phyloP scores from a whole-genome alignment of 441 rosid genomes.

The Populus hybrid region DNA sequence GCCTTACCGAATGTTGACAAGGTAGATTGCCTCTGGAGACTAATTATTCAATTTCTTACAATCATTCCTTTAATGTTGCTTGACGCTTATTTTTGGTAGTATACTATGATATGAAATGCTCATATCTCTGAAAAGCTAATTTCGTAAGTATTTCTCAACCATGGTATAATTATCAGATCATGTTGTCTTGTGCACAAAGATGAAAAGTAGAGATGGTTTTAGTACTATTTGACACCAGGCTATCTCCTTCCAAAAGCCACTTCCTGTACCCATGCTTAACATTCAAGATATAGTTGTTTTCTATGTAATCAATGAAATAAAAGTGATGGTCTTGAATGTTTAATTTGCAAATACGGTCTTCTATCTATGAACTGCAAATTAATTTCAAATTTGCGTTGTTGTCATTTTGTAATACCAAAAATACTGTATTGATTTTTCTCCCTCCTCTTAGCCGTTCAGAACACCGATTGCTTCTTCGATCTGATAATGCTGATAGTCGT shows the following conservation, averaged over 20 bases:
- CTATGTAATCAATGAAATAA: background rate
- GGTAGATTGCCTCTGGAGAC: constrained; percentile 37
- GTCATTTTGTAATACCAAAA: background rate
- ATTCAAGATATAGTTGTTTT: background rate
- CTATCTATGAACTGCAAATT: background rate
- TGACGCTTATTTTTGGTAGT: background rate
- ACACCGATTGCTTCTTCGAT: constrained; percentile 87
- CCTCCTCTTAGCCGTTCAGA: constrained; percentile 76
- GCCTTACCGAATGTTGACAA: constrained; percentile 96
- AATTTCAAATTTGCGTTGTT: background rate
- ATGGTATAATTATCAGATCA: background rate
- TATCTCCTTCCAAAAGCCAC: background rate
- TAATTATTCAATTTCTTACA: background rate
- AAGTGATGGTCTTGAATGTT: background rate
- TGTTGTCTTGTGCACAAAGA: background rate
- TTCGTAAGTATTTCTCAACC: background rate
- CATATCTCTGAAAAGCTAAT: background rate
- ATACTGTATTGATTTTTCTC: constrained; percentile 5
- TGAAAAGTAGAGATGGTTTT: background rate
- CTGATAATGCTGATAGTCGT: constrained; percentile 96
- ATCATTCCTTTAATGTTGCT: background rate
- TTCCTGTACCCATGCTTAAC: background rate
- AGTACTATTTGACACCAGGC: background rate
- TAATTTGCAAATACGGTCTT: background rate
- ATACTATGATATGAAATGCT: background rate